Evolutionary conservation across 345 rosid species (phyloP).

Genomic region (Ceriops tagal): DNA sequence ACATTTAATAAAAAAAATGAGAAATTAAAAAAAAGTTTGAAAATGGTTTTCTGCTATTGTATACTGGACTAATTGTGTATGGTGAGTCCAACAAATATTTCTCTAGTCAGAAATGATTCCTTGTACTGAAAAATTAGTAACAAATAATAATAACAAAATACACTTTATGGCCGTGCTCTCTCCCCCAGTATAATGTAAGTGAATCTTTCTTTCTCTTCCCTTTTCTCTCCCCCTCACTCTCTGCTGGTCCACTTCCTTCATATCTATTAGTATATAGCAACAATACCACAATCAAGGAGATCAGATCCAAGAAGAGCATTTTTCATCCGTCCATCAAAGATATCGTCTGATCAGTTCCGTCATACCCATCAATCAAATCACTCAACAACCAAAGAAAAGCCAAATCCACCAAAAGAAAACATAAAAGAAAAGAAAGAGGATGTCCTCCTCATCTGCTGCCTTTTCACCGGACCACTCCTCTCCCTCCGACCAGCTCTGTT

Average conservation of each 20-base stretch:
- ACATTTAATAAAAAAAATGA: too few species aligned
- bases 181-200: slow-evolving; percentile 19
- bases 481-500: slow-evolving; percentile 94
- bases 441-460: slow-evolving; percentile 71
- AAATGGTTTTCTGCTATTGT: too few species aligned
- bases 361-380: slow-evolving; percentile 77
- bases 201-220: neutral
- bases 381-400: slow-evolving; percentile 33
- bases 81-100: too few species aligned
- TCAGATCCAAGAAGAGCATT: slow-evolving; percentile 53
- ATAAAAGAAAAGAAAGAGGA: slow-evolving; percentile 24
- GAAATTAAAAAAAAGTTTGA: too few species aligned
- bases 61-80: too few species aligned
- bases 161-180: slow-evolving; percentile 19
- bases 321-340: slow-evolving; percentile 40
- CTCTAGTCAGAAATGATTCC: neutral
- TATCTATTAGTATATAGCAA: neutral
- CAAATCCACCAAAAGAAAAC: slow-evolving; percentile 6
- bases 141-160: neutral
- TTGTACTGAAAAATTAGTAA: neutral
- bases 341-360: slow-evolving; percentile 56
- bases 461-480: slow-evolving; percentile 87
- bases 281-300: slow-evolving; percentile 61
- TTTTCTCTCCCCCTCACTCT: slow-evolving; percentile 12
- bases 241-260: neutral